phyloP scores from a whole-genome alignment of 176 grass and related monocot genomes.

The Saccharum officinarum region DNA sequence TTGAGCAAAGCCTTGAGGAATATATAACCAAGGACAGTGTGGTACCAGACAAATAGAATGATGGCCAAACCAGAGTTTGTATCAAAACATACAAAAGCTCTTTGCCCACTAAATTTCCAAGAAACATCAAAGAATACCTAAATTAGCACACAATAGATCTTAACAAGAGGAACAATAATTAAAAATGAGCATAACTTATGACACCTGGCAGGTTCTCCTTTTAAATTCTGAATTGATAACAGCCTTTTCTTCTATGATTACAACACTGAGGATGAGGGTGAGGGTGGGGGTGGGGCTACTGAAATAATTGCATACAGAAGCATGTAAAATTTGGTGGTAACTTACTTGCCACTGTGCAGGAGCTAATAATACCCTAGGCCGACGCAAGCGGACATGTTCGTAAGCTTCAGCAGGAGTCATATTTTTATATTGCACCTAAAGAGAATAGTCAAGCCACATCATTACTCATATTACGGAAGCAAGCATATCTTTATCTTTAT shows the following conservation, averaged over 20 bases:
- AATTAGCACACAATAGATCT: constrained; percentile 1
- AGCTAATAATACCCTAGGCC: constrained; percentile 87
- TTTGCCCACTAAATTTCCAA: background rate
- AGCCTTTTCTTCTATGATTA: background rate
- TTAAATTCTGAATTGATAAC: background rate
- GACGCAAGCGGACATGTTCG: constrained; percentile 73
- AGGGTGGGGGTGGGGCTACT: no score
- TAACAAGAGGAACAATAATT: background rate
- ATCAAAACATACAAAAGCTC: background rate
- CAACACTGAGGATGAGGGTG: background rate
- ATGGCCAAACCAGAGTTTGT: background rate
- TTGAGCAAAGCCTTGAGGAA: background rate
- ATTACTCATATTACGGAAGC: background rate
- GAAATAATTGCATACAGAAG: background rate
- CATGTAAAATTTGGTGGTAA: background rate
- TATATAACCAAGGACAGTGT: background rate
- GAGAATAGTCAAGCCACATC: background rate
- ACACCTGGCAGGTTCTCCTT: background rate
- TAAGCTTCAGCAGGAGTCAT: constrained; percentile 79
- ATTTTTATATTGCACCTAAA: constrained; percentile 85
- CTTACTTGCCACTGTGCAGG: constrained; percentile 77
- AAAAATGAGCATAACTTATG: background rate
- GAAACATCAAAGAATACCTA: background rate
- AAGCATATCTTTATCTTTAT: background rate
- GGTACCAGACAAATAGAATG: background rate